Evolutionary conservation across 2,329 filamentous ascomycete genomes (phyloP).

Genomic region (Exserohilum rostratum): DNA sequence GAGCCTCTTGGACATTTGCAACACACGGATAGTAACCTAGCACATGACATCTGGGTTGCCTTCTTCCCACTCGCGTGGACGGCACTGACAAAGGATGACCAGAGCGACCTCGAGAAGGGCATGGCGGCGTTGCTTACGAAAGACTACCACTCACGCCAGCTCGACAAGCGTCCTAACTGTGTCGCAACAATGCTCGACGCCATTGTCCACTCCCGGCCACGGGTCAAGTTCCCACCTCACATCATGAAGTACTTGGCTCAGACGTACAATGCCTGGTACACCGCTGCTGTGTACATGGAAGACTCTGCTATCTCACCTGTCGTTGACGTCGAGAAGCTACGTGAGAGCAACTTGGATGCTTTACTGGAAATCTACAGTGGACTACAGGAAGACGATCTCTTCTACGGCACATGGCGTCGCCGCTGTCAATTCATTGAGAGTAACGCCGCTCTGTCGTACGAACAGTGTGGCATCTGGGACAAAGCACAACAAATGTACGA

Average conservation of each 20-base stretch:
- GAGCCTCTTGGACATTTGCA: slow-evolving; percentile 92
- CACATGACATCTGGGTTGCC: slow-evolving; percentile 87
- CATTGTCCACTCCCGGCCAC: slow-evolving; percentile 80
- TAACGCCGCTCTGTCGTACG: slow-evolving; percentile 94
- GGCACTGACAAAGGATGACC: slow-evolving; percentile 82
- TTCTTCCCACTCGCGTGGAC: slow-evolving; percentile 96
- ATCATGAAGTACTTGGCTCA: slow-evolving; percentile 94
- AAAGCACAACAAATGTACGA: slow-evolving; percentile 98
- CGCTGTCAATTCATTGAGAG: slow-evolving; percentile 97
- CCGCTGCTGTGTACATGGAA: slow-evolving; percentile 87
- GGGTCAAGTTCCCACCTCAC: slow-evolving; percentile 92
- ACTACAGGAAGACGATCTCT: slow-evolving; percentile 93
- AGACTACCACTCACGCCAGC: slow-evolving; percentile 92
- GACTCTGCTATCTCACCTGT: slow-evolving; percentile 84
- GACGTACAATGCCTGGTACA: slow-evolving; percentile 97
- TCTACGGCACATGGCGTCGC: slow-evolving; percentile 95
- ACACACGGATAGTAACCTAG: slow-evolving; percentile 80
- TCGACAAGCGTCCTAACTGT: slow-evolving; percentile 94
- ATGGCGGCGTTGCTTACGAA: slow-evolving; percentile 90
- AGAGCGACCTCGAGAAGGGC: slow-evolving; percentile 86
- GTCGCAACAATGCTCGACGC: slow-evolving; percentile 91
- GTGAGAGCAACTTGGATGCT: slow-evolving; percentile 95
- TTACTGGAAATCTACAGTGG: slow-evolving; percentile 91
- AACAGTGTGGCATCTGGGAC: slow-evolving; percentile 99
- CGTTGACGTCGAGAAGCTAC: slow-evolving; percentile 79